phyloP scores from a whole-genome alignment of 1,284 basidiomycete species.

The Ceratorhiza oryzae-sativae region DNA sequence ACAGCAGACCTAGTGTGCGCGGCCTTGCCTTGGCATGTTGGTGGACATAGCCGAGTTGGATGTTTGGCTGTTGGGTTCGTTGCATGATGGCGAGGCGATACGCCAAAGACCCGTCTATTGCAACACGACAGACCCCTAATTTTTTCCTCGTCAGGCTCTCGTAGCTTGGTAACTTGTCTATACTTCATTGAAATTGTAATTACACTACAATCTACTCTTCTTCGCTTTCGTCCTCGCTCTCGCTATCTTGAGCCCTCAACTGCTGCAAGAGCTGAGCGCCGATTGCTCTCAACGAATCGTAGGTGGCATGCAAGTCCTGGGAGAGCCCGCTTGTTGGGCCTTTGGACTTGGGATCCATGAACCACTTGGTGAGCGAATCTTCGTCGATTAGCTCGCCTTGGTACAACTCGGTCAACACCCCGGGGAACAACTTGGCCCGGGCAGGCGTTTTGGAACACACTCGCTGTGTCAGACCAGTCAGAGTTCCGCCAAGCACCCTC shows the following conservation, averaged over 20 bases:
- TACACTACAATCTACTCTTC: conserved; percentile 45
- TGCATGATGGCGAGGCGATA: conserved; percentile 28
- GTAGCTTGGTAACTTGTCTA: conserved; percentile 3
- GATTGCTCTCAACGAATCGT: conserved; percentile 39
- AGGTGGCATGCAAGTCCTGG: conserved; percentile 13
- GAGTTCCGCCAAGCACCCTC: conserved; percentile 11
- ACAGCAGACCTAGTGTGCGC: conserved; percentile 13
- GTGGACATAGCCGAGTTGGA: conserved; percentile 31
- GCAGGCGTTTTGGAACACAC: conserved; percentile 47
- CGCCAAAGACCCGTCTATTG: conserved; percentile 30
- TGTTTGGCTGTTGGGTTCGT: conserved; percentile 4
- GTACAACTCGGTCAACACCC: conserved; percentile 52
- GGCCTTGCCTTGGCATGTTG: conserved; percentile 28
- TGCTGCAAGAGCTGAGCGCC: conserved; percentile 36
- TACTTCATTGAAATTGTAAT: conserved; percentile 21
- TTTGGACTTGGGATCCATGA: conserved; percentile 47
- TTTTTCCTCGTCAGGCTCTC: conserved; percentile 29
- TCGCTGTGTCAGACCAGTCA: background rate
- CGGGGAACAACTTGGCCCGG: conserved; percentile 40
- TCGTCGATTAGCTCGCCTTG: conserved; percentile 52
- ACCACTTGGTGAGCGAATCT: conserved; percentile 52
- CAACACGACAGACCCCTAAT: conserved; percentile 27
- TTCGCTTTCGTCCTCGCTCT: conserved; percentile 45
- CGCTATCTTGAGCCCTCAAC: conserved; percentile 41
- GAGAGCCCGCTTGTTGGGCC: conserved; percentile 43